Conservation (phyloP, 2,329 filamentous ascomycete genomes). For the Colletotrichum agaves region DNA sequence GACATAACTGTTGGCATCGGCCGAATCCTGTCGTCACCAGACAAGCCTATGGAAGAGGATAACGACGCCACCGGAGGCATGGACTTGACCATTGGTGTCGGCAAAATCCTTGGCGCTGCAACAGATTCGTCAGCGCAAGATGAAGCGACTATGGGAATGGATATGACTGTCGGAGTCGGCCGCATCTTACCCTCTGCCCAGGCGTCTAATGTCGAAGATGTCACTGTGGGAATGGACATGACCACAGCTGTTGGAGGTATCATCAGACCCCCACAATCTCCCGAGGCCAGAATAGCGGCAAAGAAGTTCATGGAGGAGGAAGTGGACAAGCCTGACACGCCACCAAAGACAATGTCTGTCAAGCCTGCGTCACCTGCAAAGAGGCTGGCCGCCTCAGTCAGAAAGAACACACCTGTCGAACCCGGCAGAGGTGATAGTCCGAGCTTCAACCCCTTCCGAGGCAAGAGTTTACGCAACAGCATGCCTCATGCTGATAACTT, state of each 20-base stretch:
- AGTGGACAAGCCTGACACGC: slow-evolving; percentile 59
- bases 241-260: slow-evolving; percentile 73
- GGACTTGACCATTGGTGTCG: slow-evolving; percentile 66
- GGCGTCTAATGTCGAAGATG: slow-evolving; percentile 46
- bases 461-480: slow-evolving; percentile 61
- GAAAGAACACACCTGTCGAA: slow-evolving; percentile 40
- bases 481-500: slow-evolving; percentile 55
- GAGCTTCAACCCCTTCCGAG: slow-evolving; percentile 63
- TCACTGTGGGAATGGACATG: slow-evolving; percentile 74
- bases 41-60: slow-evolving; percentile 58
- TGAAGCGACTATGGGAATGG: slow-evolving; percentile 59
- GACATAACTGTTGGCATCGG: slow-evolving; percentile 74
- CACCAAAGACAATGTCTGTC: slow-evolving; percentile 52
- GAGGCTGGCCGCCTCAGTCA: slow-evolving; percentile 42
- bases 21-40: slow-evolving; percentile 51
- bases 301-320: slow-evolving; percentile 71
- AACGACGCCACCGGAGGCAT: slow-evolving; percentile 65
- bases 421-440: slow-evolving; percentile 59
- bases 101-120: slow-evolving; percentile 51
- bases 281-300: slow-evolving; percentile 57
- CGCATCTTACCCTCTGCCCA: slow-evolving; percentile 57
- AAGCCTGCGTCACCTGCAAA: slow-evolving; percentile 52
- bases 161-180: slow-evolving; percentile 70
- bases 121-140: slow-evolving; percentile 37
- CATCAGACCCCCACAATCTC: slow-evolving; percentile 53